Conservation (phyloP, 1,139 yeast species). For the Taphrina communis region DNA sequence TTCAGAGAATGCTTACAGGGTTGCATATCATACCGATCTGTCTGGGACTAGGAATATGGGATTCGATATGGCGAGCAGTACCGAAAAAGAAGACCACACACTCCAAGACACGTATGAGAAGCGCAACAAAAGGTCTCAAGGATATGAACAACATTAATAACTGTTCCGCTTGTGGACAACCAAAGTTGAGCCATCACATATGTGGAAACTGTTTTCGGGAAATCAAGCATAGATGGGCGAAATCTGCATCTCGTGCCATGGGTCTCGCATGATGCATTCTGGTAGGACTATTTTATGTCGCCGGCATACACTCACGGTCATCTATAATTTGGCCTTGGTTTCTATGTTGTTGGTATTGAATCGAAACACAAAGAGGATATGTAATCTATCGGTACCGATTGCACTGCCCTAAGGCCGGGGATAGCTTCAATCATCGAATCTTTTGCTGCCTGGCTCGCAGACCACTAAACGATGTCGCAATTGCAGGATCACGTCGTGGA, state of each 20-base stretch:
- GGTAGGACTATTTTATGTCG: too few relatives aligned
- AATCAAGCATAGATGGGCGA: conserved; percentile 49
- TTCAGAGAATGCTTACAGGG: not conserved
- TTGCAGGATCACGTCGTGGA: not conserved
- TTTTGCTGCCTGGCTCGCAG: too few relatives aligned
- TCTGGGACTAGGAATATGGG: conserved; percentile 22
- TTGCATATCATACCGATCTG: not conserved
- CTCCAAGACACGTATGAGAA: conserved; percentile 43
- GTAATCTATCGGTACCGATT: too few relatives aligned
- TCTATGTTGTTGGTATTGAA: too few relatives aligned
- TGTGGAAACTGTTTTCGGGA: conserved; percentile 41
- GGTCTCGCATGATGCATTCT: conserved; percentile 6
- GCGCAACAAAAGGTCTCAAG: conserved; percentile 42
- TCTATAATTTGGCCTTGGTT: too few relatives aligned
- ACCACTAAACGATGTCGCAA: not conserved
- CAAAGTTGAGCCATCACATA: conserved; percentile 41
- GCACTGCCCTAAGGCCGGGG: too few relatives aligned
- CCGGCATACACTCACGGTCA: too few relatives aligned
- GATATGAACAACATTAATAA: conserved; percentile 39
- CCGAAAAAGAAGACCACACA: conserved; percentile 44
- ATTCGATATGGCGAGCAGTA: conserved; percentile 40
- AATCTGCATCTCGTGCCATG: conserved; percentile 34
- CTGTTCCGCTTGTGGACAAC: conserved; percentile 42
- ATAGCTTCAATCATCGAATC: too few relatives aligned
- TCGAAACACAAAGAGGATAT: too few relatives aligned